phyloP scores from a whole-genome alignment of 163 green algal genomes.

The Prototheca wickerhamii region DNA sequence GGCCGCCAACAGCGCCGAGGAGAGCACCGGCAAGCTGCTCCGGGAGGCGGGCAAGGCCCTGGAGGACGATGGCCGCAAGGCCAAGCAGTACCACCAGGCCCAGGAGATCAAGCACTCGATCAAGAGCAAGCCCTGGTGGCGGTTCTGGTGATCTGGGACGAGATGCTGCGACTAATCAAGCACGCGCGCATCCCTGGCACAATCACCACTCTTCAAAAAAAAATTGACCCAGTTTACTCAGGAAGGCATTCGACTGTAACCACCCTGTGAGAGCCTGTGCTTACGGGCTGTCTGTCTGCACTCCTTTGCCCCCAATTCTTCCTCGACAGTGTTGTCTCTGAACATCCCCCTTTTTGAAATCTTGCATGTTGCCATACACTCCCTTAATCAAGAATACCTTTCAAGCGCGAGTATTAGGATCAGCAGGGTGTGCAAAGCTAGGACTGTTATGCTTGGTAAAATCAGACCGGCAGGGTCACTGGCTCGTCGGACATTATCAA shows the following conservation, averaged over 20 bases:
- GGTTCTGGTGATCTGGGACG: background rate
- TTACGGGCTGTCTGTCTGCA: no score
- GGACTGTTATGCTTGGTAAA: no score
- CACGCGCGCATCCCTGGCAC: background rate
- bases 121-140: background rate
- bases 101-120: background rate
- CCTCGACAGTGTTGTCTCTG: no score
- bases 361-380: no score
- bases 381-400: no score
- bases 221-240: background rate
- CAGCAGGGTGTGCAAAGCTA: no score
- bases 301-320: no score
- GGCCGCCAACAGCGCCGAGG: background rate
- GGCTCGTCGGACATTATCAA: no score
- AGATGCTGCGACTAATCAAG: no score
- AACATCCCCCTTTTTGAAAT: no score
- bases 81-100: background rate
- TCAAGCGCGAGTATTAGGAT: no score
- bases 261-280: background rate
- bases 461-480: no score
- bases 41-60: background rate
- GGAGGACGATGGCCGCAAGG: background rate
- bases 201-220: background rate
- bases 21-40: background rate
- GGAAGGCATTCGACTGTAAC: background rate